phyloP scores from a whole-genome alignment of 305 asterid genomes.

The Rubia balearica region DNA sequence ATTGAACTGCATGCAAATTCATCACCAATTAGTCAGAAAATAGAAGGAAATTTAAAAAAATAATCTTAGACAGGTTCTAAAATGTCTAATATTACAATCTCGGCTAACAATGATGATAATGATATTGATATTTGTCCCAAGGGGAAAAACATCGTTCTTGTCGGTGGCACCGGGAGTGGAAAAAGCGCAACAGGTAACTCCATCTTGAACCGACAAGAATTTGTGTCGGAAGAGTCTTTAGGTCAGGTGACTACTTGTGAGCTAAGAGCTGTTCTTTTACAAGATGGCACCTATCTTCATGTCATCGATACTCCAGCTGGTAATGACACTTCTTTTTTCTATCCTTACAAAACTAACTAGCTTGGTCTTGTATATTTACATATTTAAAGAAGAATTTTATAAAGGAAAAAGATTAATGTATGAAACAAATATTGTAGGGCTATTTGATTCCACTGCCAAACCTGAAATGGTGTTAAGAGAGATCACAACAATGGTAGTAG shows the following conservation, averaged over 20 bases:
- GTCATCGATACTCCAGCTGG: neutral
- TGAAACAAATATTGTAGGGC: slow-evolving; percentile 32
- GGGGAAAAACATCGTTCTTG: neutral
- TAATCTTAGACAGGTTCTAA: neutral
- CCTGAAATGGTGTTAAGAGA: slow-evolving; percentile 44
- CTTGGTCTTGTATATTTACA: too few species aligned
- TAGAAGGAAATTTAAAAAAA: too few species aligned
- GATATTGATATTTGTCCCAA: neutral
- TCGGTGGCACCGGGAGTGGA: neutral
- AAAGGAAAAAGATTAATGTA: neutral
- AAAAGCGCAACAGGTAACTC: neutral
- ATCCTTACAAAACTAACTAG: too few species aligned
- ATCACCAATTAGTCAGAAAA: too few species aligned
- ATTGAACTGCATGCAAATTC: neutral
- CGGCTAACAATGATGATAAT: neutral
- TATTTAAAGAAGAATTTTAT: too few species aligned
- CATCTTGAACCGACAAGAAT: neutral
- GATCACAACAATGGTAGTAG: slow-evolving; percentile 68
- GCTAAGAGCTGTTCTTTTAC: neutral
- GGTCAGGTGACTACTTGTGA: neutral
- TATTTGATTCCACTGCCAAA: slow-evolving; percentile 48
- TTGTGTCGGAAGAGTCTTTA: neutral
- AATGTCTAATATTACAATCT: neutral
- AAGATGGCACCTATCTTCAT: neutral
- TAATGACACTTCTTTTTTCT: too few species aligned